Percentiles rank a stretch among this genome's conserved stretches.
phyloP scores from a whole-genome alignment of 2,329 filamentous ascomycete species.

The Hypoxylon rubiginosum region DNA sequence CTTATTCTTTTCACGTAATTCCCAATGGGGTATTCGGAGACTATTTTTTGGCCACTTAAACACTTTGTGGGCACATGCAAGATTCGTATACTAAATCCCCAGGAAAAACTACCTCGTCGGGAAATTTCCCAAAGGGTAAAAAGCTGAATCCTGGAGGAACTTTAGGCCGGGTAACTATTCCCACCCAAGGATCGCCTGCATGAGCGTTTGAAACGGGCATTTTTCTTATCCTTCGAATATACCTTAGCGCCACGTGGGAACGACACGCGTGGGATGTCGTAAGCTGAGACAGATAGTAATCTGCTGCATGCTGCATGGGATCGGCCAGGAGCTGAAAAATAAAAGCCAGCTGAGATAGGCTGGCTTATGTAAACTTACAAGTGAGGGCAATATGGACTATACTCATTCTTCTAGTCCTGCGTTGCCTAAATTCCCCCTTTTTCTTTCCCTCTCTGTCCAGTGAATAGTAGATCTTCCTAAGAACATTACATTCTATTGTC shows the following conservation, averaged over 20 bases:
- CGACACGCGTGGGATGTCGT: neutral
- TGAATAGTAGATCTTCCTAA: too few species aligned
- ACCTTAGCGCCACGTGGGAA: neutral
- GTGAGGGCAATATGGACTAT: too few species aligned
- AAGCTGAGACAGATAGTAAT: conserved; percentile 3
- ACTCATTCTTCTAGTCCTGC: neutral
- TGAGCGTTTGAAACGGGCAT: neutral
- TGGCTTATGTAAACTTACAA: neutral
- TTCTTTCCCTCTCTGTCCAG: neutral
- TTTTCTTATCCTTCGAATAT: neutral
- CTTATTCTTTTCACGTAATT: neutral
- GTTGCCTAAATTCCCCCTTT: neutral
- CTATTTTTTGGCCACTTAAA: neutral
- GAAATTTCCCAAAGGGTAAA: neutral
- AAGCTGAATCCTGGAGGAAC: neutral
- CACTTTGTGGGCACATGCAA: neutral
- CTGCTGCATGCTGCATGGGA: neutral
- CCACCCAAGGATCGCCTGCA: neutral
- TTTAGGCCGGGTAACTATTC: neutral
- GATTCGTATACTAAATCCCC: neutral
- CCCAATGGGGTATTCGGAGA: conserved; percentile 5
- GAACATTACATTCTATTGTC: too few species aligned
- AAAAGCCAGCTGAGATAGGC: neutral
- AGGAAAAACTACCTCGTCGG: neutral
- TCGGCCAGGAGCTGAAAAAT: neutral